Base-by-base conservation (phyloP, 2,329 filamentous ascomycete species). In the Fusarium vanettenii region DNA sequence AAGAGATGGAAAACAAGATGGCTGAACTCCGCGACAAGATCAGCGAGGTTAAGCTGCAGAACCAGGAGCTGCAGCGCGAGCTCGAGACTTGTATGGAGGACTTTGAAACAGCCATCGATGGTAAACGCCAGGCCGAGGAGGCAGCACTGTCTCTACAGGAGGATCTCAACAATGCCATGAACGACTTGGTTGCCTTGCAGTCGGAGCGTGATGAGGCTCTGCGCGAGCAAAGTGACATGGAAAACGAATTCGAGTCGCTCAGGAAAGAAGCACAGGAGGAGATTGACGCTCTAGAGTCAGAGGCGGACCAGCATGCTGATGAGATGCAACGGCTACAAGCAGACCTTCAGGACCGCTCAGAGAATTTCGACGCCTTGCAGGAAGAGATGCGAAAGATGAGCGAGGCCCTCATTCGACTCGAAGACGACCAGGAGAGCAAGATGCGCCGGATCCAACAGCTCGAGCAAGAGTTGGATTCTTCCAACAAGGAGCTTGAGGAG, bases 351-450 rank as follows among this genome's bases (percentile, higher is more conserved):
- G 93, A 94, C 73, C 91, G 93, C 62, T 92, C 92, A 14, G 95
- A 98, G 79, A 97, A 97, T 80, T 96, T 98, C 82, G 92, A 93
- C 74, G 94, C 94, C n/a, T 85, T 99, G 63, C 96, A 98, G 80
- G 92, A 93, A 69, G 97, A 98, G 86, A 97, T 99, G 92, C 93
- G 95, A 73, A 93, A 92, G 77, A 93, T 98, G 83, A 97, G 94
- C 78, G 95, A 98, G 77, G 93, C 93, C 25, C 89, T 98, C 7
- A 89, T 98, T 35, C 89, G 94, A 52, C 88, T 99, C 0, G 97
- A 98, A 81, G 95, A 98, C 81, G 95, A 97, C 76, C 93, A 96
- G 64, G 92, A 94, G 73, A 91, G 90, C 78, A 97, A 95, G 82
- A 84, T 93, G 56, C 91, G 92, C 66, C 92, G 93, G 70, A 97